Evolutionary conservation across 306 rosid genomes (phyloP), one percentile per base, ranked within the genome.

Genomic region (Purshia tridentata): DNA sequence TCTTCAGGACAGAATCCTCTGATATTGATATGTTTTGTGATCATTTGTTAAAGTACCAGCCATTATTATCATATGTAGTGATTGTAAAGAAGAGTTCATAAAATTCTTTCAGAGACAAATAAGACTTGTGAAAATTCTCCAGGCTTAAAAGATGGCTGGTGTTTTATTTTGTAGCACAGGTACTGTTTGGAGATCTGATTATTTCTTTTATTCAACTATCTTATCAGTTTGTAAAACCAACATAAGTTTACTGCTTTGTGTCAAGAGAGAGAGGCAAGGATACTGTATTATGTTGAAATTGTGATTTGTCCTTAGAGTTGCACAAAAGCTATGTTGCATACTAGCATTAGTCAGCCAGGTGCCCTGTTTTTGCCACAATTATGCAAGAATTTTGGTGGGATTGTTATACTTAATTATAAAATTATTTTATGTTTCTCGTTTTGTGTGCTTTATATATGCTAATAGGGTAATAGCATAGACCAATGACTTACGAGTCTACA

Each of bases 1-100:
- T 85, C 76, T 94, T 83, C 96, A 91, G 60, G 98, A 89, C 81
- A 81, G 97, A 88, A 85, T 91, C 79, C 96, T 89, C 49, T 89
- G 82, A 93, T 81, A 76, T 51, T 84, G 66, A 69, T 82, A 75
- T 73, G 78, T 63, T 59, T 7, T 79, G 76, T 70, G 73, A 71
- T 60, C 56, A 71, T 84, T 72, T 74, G 41, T 50, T 64, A 46
- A 49, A 47, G 57, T 67, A 70, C 70, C 80, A 74, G 79, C 72
- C 78, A 62, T 13, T 54, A 47, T 51, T 54, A 47, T 51, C 70
- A 64, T 61, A 16, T 84, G 77, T 74, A 78, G 83, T 42, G 63
- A 67, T 76, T 84, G 86, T 79, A 72, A 86, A 74, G 76, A 72
- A 50, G 77, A 51, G 72, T 76, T 70, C 53, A 11, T 66, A 45